Conservation (phyloP, 345 rosid species). For the Eucalyptus coolabah region DNA sequence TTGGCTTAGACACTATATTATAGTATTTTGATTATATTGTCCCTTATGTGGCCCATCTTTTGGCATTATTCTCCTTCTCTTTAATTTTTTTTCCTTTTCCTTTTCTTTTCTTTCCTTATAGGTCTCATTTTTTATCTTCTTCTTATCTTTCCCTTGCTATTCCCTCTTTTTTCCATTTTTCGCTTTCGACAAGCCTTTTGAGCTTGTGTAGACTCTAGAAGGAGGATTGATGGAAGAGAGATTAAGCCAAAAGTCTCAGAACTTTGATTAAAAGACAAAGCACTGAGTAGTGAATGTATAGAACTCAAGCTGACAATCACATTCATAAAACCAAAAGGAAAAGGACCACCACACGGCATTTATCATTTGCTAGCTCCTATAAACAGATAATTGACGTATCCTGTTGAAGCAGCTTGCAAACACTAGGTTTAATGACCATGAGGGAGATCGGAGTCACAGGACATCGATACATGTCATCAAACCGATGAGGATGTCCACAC, state of each 20-base stretch:
- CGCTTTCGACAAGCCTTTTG: fast-evolving
- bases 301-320: fast-evolving
- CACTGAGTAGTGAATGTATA: background rate
- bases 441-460: fast-evolving
- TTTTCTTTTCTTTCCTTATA: too few species aligned
- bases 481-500: background rate
- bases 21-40: fast-evolving
- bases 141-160: too few species aligned
- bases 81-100: too few species aligned
- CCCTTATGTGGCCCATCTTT: too few species aligned
- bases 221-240: background rate
- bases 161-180: too few species aligned
- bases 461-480: fast-evolving
- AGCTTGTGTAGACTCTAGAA: background rate
- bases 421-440: background rate
- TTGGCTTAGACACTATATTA: too few species aligned
- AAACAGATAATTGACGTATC: fast-evolving
- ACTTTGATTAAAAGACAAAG: background rate
- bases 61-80: fast-evolving
- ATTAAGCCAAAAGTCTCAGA: background rate
- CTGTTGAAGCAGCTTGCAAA: fast-evolving
- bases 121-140: too few species aligned
- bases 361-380: background rate
- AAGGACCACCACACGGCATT: background rate
- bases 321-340: background rate